Evolutionary conservation across 805 yeast genomes (phyloP).

Genomic region (Saturnispora diversa): DNA sequence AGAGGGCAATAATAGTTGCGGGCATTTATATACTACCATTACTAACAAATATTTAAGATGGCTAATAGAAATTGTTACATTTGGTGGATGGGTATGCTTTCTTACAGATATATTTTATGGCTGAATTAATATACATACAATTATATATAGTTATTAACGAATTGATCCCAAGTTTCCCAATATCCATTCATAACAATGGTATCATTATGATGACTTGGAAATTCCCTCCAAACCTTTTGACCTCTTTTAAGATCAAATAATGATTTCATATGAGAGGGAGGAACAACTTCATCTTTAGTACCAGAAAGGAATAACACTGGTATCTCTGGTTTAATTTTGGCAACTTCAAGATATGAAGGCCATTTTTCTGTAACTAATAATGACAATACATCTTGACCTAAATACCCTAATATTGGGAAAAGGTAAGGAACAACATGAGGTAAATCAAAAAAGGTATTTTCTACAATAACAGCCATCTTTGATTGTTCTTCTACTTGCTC

Average conservation of each 20-base stretch:
- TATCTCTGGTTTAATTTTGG: conserved; percentile 39
- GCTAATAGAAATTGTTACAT: conserved; percentile 31
- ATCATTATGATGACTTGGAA: conserved; percentile 72
- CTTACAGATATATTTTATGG: conserved; percentile 35
- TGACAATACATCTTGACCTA: conserved; percentile 28
- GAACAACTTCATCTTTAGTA: conserved; percentile 78
- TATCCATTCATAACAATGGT: conserved; percentile 68
- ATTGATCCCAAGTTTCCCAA: conserved; percentile 62
- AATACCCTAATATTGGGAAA: conserved; percentile 55
- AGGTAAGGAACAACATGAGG: conserved; percentile 65
- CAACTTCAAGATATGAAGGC: conserved; percentile 64
- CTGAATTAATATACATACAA: conserved; percentile 27
- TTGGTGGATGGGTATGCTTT: conserved; percentile 41
- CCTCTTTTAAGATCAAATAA: conserved; percentile 39
- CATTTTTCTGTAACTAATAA: conserved; percentile 45
- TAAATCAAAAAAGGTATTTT: conserved; percentile 77
- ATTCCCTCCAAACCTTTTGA: conserved; percentile 46
- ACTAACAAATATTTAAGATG: conserved; percentile 23
- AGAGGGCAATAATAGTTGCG: conserved; percentile 77
- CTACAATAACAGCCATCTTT: conserved; percentile 48
- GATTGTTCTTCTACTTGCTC: conserved; percentile 16
- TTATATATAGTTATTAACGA: conserved; percentile 36
- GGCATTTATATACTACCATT: conserved; percentile 29
- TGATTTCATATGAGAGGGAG: conserved; percentile 70
- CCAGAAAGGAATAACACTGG: conserved; percentile 73